Base-by-base conservation (phyloP, 768 basidiomycete species). In the Albatrellus ellisii region DNA sequence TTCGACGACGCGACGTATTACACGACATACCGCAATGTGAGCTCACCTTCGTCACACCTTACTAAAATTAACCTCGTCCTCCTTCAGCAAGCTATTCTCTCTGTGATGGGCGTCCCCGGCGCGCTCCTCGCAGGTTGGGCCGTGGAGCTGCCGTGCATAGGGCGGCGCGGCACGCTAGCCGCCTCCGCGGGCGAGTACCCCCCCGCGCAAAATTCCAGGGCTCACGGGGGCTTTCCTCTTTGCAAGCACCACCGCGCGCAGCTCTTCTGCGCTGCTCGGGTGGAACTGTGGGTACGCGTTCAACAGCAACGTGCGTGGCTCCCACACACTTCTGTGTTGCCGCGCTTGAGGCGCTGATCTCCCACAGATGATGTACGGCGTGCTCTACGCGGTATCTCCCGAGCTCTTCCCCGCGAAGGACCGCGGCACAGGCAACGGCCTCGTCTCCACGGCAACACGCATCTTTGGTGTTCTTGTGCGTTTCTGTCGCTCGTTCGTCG, bases 221-320 rank as follows among this genome's bases (percentile, higher is more conserved):
- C 66, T 85, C 52, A 86, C 84, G 9, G 83, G 82, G 12, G 67
- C 66, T 10, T 86, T 86, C 62, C 69, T 89, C 35, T 78, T 81
- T 52, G 76, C 68, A 48, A 77, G 72, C 25, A 86, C 83, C 34
- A 85, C 82, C n/a, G 70, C 83, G 24, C 68, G 73, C 50, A 75
- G 69, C 45, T 81, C 77, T 6, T 66, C 77, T 46, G 66, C 72
- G 21, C 66, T 86, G 31, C 65, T 87, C 20, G 83, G 75, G 36
- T 87, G 83, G 83, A 85, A 86, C 58, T 87, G 81, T 53, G 80
- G 71, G 7, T 82, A 80, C 48, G 67, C 62, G n/a, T 79, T 79
- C 54, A 68, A 59, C 47, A 75, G 71, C 41, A 77, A 77, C 51
- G 72, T 78, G 44, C 35, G 65, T 58, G 1, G 36, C 24, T 6